phyloP scores from a whole-genome alignment of 805 yeast genomes.

The Blastobotrys parvus region DNA sequence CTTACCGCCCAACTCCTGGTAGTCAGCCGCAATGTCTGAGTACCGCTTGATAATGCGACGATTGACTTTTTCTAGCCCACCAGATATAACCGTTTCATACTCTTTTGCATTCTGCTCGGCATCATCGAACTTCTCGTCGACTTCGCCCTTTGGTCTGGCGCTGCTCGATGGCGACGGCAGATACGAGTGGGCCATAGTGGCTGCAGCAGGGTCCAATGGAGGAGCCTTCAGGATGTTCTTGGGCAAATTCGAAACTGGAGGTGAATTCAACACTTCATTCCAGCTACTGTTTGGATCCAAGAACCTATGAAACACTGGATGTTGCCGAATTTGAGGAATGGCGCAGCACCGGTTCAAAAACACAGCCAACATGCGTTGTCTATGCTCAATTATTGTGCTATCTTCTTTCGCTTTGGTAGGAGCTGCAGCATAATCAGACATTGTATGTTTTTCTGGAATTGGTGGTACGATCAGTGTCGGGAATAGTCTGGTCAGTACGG shows the following conservation, averaged over 20 bases:
- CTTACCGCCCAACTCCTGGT: constrained; percentile 70
- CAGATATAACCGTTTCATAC: constrained; percentile 36
- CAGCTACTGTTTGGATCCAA: constrained; percentile 80
- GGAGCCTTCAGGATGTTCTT: constrained; percentile 48
- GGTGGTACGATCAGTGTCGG: constrained; percentile 88
- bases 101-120: constrained; percentile 39
- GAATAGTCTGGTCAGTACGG: constrained; percentile 57
- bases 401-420: constrained; percentile 39
- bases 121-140: constrained; percentile 34
- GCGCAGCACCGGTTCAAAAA: constrained; percentile 70
- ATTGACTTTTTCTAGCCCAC: constrained; percentile 49
- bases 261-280: constrained; percentile 59
- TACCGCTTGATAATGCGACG: constrained; percentile 47
- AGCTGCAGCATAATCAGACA: constrained; percentile 39
- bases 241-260: constrained; percentile 49
- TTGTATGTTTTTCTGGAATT: constrained; percentile 77
- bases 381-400: constrained; percentile 44
- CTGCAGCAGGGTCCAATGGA: constrained; percentile 49
- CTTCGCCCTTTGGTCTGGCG: constrained; percentile 23
- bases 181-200: constrained; percentile 50
- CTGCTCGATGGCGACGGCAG: constrained; percentile 53
- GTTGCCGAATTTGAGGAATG: constrained; percentile 46
- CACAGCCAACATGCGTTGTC: constrained; percentile 65
- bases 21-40: constrained; percentile 51
- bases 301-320: constrained; percentile 64